Conservation (phyloP, 1,284 basidiomycete genomes). For the Amylostereum areolatum region DNA sequence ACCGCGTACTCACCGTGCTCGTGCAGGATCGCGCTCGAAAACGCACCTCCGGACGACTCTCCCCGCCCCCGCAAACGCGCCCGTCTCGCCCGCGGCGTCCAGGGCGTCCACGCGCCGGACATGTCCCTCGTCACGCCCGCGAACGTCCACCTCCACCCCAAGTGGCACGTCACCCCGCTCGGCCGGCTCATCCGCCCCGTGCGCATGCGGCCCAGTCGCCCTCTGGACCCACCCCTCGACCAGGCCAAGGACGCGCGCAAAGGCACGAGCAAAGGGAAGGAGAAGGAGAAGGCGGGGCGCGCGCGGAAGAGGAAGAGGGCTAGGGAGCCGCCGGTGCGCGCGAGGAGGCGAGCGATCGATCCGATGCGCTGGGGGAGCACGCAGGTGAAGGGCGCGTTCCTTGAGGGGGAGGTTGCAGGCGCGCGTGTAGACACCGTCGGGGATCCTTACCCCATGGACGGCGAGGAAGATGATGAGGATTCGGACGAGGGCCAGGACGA, state of each 20-base stretch:
- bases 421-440: neutral
- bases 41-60: slow-evolving; percentile 19
- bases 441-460: neutral
- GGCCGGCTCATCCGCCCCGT: slow-evolving; percentile 61
- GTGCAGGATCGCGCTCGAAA: slow-evolving; percentile 31
- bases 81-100: slow-evolving; percentile 27
- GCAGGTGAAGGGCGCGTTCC: slow-evolving; percentile 58
- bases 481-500: slow-evolving; percentile 11
- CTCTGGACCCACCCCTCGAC: slow-evolving; percentile 38
- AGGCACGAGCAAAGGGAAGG: slow-evolving; percentile 4
- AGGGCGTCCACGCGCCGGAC: slow-evolving; percentile 42
- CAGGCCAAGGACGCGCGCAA: slow-evolving; percentile 13
- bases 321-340: slow-evolving; percentile 34
- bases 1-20: too few species aligned
- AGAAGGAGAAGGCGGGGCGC: slow-evolving; percentile 5
- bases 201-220: slow-evolving; percentile 60
- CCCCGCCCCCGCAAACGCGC: slow-evolving; percentile 27
- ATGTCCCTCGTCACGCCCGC: slow-evolving; percentile 59
- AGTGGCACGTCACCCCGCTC: slow-evolving; percentile 63
- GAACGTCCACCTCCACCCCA: slow-evolving; percentile 41
- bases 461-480: slow-evolving; percentile 7
- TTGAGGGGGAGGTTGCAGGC: slow-evolving; percentile 33
- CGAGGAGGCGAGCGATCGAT: slow-evolving; percentile 55
- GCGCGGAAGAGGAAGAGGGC: slow-evolving; percentile 17
- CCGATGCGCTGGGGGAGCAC: slow-evolving; percentile 60